Evolutionary conservation across 305 asterid genomes (phyloP), one percentile per base, ranked within the genome.

Genomic region (Nicotiana rustica): DNA sequence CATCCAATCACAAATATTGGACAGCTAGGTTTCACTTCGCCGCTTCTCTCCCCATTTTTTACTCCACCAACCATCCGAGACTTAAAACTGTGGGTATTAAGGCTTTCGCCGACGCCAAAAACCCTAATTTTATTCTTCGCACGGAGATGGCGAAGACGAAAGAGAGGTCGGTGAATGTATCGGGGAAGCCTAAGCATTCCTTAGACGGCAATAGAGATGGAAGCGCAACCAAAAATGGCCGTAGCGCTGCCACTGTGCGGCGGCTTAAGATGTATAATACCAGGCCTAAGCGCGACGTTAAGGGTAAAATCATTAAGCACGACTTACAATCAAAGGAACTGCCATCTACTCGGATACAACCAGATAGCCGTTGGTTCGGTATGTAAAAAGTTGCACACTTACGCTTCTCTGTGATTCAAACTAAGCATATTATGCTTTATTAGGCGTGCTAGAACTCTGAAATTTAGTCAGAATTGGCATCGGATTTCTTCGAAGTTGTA

Each of bases 181-280:
- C 99, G 0, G 98, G 97, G 17, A 96, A 94, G 91, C 97, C 99
- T 69, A 96, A 93, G 83, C 99, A 96, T 82, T 94, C 98, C 1
- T 87, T 96, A 56, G 99, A 96, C 81, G 8, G 7, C 44, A 75
- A 75, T 3, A 75, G 64, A 35, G 89, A 86, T 65, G 84, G 70
- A 10, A 66, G 84, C 52, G 90, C 90, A 68, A 66, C 49, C 55
- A 94, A 88, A 80, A 55, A 88, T 68, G 90, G 88, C 49, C 92
- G 99, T 49, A 94, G 92, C 90, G 90, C 97, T 83, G 93, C 97
- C 88, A 96, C 99, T 0, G 97, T 96, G 70, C 95, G 96, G 86
- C 91, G 98, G 87, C 95, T 96, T 67, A 94, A 93, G 90, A 93
- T 96, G 98, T 94, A 96, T 85, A 93, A 93, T 44, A 88, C 87